Evolutionary conservation across 2,329 filamentous ascomycete genomes (phyloP), one percentile per base, ranked within the genome.

Genomic region (Westerdykella ornata): DNA sequence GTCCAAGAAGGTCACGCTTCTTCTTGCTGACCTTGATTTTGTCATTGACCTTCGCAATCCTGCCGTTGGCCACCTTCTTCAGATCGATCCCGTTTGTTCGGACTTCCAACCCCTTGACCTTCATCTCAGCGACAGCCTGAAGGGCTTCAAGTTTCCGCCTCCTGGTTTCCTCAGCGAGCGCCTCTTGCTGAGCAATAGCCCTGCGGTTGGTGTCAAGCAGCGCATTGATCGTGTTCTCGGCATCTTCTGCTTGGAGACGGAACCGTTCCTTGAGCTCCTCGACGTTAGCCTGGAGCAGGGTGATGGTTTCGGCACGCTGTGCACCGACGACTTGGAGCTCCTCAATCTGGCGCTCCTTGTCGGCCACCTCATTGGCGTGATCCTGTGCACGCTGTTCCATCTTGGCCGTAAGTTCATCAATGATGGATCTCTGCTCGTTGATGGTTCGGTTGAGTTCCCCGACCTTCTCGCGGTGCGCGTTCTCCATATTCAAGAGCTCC

Each of bases 401-500:
- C 3, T 50, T 52, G 6, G 50, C 43, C 34, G 57, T 59, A 4
- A 70, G 54, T 11, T 51, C 50, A 4, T 52, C 51, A 38, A 73
- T 69, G 19, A 67, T 64, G 22, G 61, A 57, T 17, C 68, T 60
- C 15, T 68, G 62, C 11, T 61, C 60, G 3, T 50, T 51, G 37
- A 71, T 65, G 7, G 65, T 56, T 11, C 59, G 51, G 28, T 66
- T 50, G 48, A 70, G 67, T 8, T 55, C 52, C 11, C 51, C 47
- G 35, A 66, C 57, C 31, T 68, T 51, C 6, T 57, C 45, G 22
- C 41, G 47, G 35, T 59, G 56, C 5, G 54, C 35, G 26, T 51
- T 49, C 14, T 52, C 49, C 20, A 63, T 60, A 38, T 53, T 57
- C 28, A 63, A 50, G 2, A 65, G 44, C 37, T 65, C 59, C 6